These are phyloP conservation scores for Angophora floribunda DNA, from an alignment of 345 rosid species.

Conservation along the genomic window DNA sequence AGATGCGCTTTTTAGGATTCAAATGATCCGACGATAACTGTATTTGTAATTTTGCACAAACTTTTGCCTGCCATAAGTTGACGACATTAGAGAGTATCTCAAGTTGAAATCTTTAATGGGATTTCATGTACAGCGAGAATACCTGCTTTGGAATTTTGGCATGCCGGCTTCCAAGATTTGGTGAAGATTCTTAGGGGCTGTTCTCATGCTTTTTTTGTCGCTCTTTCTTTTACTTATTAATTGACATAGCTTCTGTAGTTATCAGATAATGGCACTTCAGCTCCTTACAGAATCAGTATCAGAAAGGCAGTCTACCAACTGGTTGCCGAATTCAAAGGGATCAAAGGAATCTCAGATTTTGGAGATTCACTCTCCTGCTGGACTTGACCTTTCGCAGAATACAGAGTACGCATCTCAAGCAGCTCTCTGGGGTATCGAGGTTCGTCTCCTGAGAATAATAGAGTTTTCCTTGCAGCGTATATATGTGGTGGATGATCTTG, in stretches of 20 bases:
- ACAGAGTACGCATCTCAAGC: constrained; percentile 82
- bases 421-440: constrained; percentile 93
- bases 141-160: not conserved
- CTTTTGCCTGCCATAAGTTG: not conserved
- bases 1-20: not conserved
- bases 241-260: constrained; percentile 34
- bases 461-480: not conserved
- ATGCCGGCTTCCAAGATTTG: not conserved
- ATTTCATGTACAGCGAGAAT: not conserved
- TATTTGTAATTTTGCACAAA: not conserved
- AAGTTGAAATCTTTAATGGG: not conserved
- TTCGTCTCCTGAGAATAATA: constrained; percentile 12
- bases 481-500: constrained; percentile 7
- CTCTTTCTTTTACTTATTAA: not conserved
- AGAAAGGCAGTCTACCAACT: constrained; percentile 26
- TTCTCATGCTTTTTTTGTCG: not conserved
- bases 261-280: constrained; percentile 79
- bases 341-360: constrained; percentile 45
- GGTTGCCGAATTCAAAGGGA: constrained; percentile 16
- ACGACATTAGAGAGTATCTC: not conserved
- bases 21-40: not conserved
- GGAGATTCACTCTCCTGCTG: constrained; percentile 67
- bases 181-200: not conserved
- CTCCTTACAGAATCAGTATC: constrained; percentile 52
- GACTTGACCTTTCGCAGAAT: constrained; percentile 62